These are phyloP conservation scores for Rauvolfia tetraphylla DNA, from an alignment of 257 asterid species.

Conservation along the genomic window DNA sequence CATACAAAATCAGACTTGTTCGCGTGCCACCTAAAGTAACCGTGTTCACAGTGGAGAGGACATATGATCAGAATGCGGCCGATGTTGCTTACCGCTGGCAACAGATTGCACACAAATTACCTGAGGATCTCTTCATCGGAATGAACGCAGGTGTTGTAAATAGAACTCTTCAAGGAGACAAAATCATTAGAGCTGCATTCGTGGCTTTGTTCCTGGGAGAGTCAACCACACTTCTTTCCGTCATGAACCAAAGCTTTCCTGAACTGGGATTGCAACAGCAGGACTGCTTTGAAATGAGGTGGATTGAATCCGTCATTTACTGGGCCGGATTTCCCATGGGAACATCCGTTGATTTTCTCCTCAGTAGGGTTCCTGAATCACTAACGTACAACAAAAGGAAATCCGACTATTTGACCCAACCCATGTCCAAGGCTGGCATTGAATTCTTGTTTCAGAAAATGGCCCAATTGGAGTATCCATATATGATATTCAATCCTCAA, in stretches of 20 bases:
- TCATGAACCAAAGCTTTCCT: constrained; percentile 7
- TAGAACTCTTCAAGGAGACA: background rate
- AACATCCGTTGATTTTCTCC: background rate
- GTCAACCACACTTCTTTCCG: background rate
- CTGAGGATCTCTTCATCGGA: constrained; percentile 11
- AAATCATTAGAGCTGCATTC: constrained; percentile 4
- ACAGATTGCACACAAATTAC: constrained; percentile 2
- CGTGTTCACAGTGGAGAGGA: background rate
- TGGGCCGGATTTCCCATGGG: background rate
- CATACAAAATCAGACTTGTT: constrained; percentile 11
- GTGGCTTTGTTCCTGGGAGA: constrained; percentile 15
- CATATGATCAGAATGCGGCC: constrained; percentile 7
- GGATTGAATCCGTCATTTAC: constrained; percentile 15
- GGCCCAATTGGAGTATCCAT: constrained; percentile 23
- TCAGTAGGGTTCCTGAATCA: constrained; percentile 11
- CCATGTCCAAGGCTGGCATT: constrained; percentile 8
- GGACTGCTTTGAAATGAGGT: constrained; percentile 15
- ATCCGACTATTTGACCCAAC: constrained; percentile 3
- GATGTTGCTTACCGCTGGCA: constrained; percentile 3
- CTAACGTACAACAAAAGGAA: constrained; percentile 2
- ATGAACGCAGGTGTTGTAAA: constrained; percentile 1
- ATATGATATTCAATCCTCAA: constrained; percentile 37
- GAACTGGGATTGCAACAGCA: constrained; percentile 6
- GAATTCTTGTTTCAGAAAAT: constrained; percentile 9
- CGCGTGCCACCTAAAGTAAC: constrained; percentile 18